Conservation (phyloP, 352 stramenopile species). For the Phytopythium helicoides region DNA sequence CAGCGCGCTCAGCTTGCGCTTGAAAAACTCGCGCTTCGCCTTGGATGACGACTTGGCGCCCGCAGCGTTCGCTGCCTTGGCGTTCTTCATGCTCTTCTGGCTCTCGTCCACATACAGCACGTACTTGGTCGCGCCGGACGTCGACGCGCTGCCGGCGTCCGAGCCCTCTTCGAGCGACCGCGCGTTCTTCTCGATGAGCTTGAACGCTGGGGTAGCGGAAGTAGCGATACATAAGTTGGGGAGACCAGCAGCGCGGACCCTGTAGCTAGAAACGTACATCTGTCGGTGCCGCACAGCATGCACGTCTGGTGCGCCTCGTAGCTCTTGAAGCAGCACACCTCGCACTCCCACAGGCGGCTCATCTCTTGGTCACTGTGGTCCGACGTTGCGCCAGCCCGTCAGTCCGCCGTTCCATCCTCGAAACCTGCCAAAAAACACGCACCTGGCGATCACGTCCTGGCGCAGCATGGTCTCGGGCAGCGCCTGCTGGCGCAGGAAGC, state of each 20-base stretch:
- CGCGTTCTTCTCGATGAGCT: conserved; percentile 55
- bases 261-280: conserved; percentile 35
- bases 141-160: conserved; percentile 29
- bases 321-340: conserved; percentile 94
- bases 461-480: conserved; percentile 84
- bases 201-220: conserved; percentile 62
- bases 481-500: conserved; percentile 61
- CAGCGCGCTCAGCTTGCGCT: conserved; percentile 75
- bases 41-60: conserved; percentile 32
- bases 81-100: conserved; percentile 40
- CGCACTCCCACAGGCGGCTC: conserved; percentile 86
- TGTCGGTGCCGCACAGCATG: conserved; percentile 88
- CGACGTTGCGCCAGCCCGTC: no score
- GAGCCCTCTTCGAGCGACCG: conserved; percentile 28
- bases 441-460: conserved; percentile 86
- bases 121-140: conserved; percentile 57
- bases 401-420: no score
- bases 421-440: no score
- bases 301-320: conserved; percentile 85
- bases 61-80: conserved; percentile 16
- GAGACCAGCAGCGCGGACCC: no score
- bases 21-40: conserved; percentile 64
- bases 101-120: conserved; percentile 66
- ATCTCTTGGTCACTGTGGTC: conserved; percentile 87
- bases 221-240: no score